Base-by-base conservation (phyloP, 1,284 basidiomycete species). In the Sanghuangporus sanghuang region DNA sequence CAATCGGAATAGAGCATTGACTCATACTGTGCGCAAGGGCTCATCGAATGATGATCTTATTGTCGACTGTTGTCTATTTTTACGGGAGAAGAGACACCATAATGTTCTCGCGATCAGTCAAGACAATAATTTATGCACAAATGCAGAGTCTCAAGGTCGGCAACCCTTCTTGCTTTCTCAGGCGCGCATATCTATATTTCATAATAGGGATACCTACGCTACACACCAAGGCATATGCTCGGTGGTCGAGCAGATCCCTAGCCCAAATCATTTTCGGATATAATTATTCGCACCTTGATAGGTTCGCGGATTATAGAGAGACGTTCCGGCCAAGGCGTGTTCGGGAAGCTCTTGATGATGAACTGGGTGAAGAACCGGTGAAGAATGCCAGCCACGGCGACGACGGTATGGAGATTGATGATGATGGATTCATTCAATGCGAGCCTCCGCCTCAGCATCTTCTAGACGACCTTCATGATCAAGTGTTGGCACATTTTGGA, bases 41-140 rank as follows among this genome's bases (percentile, higher is more conserved):
- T 76, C 79, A 67, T 72, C 70, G 59, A 90, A 90, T 68, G 90
- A 92, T 69, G 78, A 79, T 56, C 73, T 85, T 36, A 90, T 92
- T 68, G 73, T 88, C 50, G 89, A 91, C 71, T 92, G 90, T 68
- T 88, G 85, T 69, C 73, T 79, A 66, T 88, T 84, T 71, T 90
- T 86, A 69, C 61, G 61, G 40, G 62, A 64, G 18, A 69, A 67
- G 44, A 62, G 61, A 40, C 32, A 23, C 9, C 65, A 66, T 6
- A 71, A 70, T 6, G 75, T 77, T 35, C 67, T 81, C 59, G 69
- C 91, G 49, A 83, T 85, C 70, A 89, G 85, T 62, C 80, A 77
- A 56, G 90, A 92, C 71, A 85, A 82, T 54, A 86, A 87, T 68
- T 73, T 92, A 38, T 82, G 79, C 62, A 76, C 84, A 61, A 77